Conservation (phyloP, 352 stramenopile species). For the Phytophthora palmivora region DNA sequence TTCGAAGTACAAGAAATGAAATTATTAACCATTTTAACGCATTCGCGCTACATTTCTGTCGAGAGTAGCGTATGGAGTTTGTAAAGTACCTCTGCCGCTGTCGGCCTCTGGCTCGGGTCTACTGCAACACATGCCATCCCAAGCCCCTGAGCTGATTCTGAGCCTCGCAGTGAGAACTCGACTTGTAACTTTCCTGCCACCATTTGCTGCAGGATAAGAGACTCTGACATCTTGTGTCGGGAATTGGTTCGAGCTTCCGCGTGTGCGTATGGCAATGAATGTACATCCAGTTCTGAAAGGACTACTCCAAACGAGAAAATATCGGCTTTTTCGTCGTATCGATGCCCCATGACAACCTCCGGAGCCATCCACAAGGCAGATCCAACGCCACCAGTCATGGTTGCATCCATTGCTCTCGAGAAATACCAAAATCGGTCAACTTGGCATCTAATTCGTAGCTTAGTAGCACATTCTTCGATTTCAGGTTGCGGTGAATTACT, state of each 20-base stretch:
- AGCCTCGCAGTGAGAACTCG: conserved; percentile 18
- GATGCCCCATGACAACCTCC: conserved; percentile 43
- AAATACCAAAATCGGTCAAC: conserved; percentile 52
- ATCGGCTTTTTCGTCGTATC: conserved; percentile 65
- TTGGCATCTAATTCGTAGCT: conserved; percentile 41
- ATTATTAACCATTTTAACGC: neutral
- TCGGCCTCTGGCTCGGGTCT: conserved; percentile 20
- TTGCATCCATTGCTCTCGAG: conserved; percentile 31
- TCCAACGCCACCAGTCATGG: conserved; percentile 46
- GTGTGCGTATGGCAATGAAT: conserved; percentile 25
- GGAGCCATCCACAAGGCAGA: conserved; percentile 49
- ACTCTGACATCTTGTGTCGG: conserved; percentile 19
- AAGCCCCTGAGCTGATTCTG: conserved; percentile 10
- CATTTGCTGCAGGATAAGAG: conserved; percentile 28
- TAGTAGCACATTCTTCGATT: conserved; percentile 47
- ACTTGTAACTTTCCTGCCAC: conserved; percentile 17
- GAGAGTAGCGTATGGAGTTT: conserved; percentile 33
- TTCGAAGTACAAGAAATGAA: conserved; percentile 1
- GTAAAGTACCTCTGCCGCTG: conserved; percentile 39
- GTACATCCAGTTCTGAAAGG: conserved; percentile 45
- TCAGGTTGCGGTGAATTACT: conserved; percentile 50
- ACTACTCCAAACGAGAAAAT: conserved; percentile 77
- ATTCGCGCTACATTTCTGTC: conserved; percentile 14
- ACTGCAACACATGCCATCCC: conserved; percentile 20
- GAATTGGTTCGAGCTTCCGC: conserved; percentile 12